These are phyloP conservation scores for Malus sylvestris DNA, from an alignment of 306 rosid species.

Conservation along the genomic window DNA sequence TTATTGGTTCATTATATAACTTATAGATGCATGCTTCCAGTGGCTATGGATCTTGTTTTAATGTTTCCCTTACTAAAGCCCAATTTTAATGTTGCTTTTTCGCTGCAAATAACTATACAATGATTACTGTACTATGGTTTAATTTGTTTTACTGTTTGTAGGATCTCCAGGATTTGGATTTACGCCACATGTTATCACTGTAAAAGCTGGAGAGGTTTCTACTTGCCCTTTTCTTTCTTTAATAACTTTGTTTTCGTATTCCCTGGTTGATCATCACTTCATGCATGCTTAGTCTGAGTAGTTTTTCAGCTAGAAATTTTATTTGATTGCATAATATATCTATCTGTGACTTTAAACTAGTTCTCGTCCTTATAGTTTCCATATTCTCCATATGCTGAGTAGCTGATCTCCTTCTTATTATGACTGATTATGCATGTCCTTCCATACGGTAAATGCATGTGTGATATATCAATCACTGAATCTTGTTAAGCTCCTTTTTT, in stretches of 20 bases:
- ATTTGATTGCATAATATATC: background rate
- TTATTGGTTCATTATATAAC: background rate
- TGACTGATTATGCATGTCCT: background rate
- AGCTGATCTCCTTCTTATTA: background rate
- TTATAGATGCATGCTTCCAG: background rate
- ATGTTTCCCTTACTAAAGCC: background rate
- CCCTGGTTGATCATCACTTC: background rate
- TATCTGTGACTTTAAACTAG: background rate
- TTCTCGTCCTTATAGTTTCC: background rate
- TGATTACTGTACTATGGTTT: background rate
- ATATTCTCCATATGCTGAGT: background rate
- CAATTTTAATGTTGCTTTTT: background rate
- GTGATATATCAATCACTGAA: background rate
- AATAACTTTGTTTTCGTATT: background rate
- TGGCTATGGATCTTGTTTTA: background rate
- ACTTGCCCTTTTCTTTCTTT: background rate
- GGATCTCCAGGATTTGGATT: constrained; percentile 41
- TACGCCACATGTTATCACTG: constrained; percentile 56
- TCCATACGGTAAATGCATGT: background rate
- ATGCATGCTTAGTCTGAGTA: background rate
- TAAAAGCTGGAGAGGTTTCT: constrained; percentile 69
- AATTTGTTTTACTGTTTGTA: constrained; percentile 22
- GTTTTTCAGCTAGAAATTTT: background rate
- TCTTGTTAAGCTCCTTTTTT: background rate
- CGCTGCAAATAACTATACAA: background rate